Conservation (phyloP, 441 rosid species). For the Omphalea diandra region DNA sequence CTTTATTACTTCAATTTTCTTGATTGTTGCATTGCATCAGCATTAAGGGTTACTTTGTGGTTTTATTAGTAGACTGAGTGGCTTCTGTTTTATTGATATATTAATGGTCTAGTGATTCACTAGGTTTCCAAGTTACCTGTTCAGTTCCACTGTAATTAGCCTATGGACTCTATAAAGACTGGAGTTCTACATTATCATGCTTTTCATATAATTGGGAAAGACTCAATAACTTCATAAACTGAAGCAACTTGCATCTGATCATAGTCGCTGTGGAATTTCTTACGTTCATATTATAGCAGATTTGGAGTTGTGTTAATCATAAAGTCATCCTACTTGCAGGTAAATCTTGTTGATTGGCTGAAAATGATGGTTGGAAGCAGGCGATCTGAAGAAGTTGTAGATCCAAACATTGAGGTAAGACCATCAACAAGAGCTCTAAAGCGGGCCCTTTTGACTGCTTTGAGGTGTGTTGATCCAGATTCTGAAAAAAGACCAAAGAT, state of each 20-base stretch:
- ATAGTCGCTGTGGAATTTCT: neutral
- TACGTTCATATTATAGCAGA: neutral
- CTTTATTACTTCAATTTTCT: neutral
- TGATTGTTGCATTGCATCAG: neutral
- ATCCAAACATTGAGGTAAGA: constrained; percentile 67
- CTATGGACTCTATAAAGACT: too few species aligned
- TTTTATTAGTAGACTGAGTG: neutral
- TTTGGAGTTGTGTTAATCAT: constrained; percentile 7
- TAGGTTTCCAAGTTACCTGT: neutral
- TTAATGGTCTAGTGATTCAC: neutral
- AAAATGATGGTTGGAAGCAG: constrained; percentile 92
- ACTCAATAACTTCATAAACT: neutral
- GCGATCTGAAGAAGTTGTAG: constrained; percentile 87
- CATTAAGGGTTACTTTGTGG: neutral
- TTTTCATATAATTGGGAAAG: neutral
- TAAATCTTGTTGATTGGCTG: constrained; percentile 95
- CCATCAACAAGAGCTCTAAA: constrained; percentile 84
- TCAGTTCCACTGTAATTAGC: neutral
- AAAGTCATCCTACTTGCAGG: constrained; percentile 41
- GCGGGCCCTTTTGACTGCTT: constrained; percentile 83
- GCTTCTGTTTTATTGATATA: neutral
- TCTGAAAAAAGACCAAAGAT: constrained; percentile 89
- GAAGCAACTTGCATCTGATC: neutral
- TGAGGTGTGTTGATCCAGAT: constrained; percentile 94
- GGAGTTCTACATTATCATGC: neutral